Percentiles rank a stretch among this genome's conserved stretches.
phyloP scores from a whole-genome alignment of 2,329 filamentous ascomycete species.

The Colletotrichum kahawae region DNA sequence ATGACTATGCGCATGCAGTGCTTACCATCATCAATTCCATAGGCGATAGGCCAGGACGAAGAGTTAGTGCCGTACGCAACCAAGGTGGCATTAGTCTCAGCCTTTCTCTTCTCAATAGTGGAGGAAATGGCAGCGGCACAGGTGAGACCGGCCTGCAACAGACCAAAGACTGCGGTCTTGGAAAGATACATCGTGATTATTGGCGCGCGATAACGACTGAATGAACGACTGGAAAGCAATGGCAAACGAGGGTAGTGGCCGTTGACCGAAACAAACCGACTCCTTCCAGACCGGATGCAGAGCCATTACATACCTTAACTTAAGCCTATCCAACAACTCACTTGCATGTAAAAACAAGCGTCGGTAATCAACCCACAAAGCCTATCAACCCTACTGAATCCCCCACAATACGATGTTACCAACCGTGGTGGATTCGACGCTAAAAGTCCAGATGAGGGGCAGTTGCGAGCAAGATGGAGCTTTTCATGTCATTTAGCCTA shows the following conservation, averaged over 20 bases:
- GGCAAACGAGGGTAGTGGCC: neutral
- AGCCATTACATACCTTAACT: neutral
- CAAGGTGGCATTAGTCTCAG: neutral
- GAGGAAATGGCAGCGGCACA: neutral
- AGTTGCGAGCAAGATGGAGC: neutral
- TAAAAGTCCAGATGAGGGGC: neutral
- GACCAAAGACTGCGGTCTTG: neutral
- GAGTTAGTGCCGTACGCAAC: neutral
- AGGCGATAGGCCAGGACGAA: neutral
- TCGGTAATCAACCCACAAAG: neutral
- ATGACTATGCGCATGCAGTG: rapidly evolving
- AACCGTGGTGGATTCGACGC: neutral
- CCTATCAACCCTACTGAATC: neutral
- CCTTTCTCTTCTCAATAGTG: neutral
- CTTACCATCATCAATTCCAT: neutral
- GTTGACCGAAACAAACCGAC: neutral
- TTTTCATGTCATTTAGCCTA: neutral
- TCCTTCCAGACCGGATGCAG: neutral
- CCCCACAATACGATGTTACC: neutral
- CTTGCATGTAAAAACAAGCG: neutral
- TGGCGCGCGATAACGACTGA: neutral
- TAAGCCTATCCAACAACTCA: neutral
- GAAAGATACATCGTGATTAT: neutral
- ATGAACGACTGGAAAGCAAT: neutral
- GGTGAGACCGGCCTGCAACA: neutral